Conservation (phyloP, 306 rosid species). For the Prunus kanzakura region DNA sequence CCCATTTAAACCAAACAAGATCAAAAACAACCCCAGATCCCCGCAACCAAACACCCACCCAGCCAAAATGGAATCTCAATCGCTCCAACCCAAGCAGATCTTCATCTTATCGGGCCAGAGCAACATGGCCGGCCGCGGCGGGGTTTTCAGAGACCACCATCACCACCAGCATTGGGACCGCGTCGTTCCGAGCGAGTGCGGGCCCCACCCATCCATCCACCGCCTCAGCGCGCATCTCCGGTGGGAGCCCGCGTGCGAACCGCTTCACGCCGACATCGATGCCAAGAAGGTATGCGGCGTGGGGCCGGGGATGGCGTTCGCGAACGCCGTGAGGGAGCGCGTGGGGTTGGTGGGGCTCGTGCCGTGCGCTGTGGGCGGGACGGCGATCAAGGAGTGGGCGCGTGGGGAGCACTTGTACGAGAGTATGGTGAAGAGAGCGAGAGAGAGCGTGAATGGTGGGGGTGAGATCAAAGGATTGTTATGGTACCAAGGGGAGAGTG, state of each 20-base stretch:
- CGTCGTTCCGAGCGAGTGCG: conserved; percentile 56
- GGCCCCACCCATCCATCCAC: conserved; percentile 47
- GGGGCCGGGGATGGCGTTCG: conserved; percentile 81
- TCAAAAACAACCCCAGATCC: background rate
- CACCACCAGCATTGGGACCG: conserved; percentile 57
- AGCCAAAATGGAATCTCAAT: background rate
- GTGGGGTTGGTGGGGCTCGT: conserved; percentile 48
- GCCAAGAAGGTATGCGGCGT: conserved; percentile 53
- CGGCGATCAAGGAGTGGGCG: conserved; percentile 86
- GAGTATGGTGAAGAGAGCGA: conserved; percentile 62
- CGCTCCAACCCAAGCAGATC: conserved; percentile 35
- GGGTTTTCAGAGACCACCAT: conserved; percentile 33
- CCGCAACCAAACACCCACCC: background rate
- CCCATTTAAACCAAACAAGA: background rate
- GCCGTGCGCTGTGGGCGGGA: conserved; percentile 90
- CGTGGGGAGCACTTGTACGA: conserved; percentile 75
- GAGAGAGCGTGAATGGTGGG: conserved; percentile 40
- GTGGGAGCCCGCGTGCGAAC: conserved; percentile 73
- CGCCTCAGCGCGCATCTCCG: conserved; percentile 52
- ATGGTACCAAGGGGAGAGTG: conserved; percentile 93
- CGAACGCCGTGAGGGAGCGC: conserved; percentile 46
- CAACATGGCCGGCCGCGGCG: conserved; percentile 92
- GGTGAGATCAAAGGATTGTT: conserved; percentile 59
- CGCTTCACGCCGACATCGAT: conserved; percentile 82
- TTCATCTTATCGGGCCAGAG: conserved; percentile 89